Percentiles rank a stretch among this genome's conserved stretches.
These are phyloP conservation scores for Oryza glumipatula DNA, from an alignment of 176 grass and related monocot genomes.

Conservation along the genomic window DNA sequence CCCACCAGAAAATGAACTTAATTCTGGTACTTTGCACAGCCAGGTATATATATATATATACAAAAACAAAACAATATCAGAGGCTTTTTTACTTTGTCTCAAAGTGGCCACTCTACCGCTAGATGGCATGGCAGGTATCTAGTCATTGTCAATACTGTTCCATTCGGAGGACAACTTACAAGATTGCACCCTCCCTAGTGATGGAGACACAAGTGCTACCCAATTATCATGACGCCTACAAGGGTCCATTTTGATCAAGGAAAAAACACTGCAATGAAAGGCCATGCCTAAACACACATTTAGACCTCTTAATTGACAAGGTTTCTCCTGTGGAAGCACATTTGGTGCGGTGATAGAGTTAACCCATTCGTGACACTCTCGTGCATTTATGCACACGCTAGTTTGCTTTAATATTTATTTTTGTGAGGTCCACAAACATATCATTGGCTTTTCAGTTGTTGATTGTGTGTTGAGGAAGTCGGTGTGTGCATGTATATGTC, in stretches of 20 bases:
- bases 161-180: slow-evolving; percentile 10
- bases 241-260: background rate
- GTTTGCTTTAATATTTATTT: background rate
- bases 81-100: slow-evolving; percentile 18
- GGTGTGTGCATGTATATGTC: background rate
- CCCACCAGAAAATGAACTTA: background rate
- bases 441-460: background rate
- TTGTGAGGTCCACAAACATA: background rate
- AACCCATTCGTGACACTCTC: background rate
- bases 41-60: background rate
- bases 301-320: background rate
- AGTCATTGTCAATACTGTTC: slow-evolving; percentile 30
- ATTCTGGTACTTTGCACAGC: background rate
- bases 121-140: slow-evolving; percentile 18
- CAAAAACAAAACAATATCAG: background rate
- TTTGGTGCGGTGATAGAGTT: background rate
- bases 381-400: background rate
- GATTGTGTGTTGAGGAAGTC: background rate
- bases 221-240: background rate
- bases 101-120: background rate
- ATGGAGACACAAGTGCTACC: slow-evolving; percentile 11
- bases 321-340: background rate
- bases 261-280: background rate
- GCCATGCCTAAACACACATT: background rate
- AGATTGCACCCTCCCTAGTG: background rate